Base-by-base conservation (phyloP, 495 filamentous ascomycete genomes). In the Neurospora cerealis region DNA sequence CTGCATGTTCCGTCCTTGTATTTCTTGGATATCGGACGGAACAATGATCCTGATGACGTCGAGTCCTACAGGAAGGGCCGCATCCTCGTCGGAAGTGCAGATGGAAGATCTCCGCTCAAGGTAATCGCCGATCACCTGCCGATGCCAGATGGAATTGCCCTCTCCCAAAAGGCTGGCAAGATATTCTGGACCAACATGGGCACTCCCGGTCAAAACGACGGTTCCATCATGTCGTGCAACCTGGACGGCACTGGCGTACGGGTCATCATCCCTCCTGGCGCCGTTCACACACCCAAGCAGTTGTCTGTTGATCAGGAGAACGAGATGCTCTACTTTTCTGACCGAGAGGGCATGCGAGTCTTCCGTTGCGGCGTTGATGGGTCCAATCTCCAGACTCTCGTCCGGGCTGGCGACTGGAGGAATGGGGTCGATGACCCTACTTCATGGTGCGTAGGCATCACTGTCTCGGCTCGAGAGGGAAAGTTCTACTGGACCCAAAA, bases 401-500 rank as follows among this genome's bases (percentile, higher is more conserved):
- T 86, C 24, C 77, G 84, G 60, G 80, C 80, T 44, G 81, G 85
- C 34, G 66, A 80, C 70, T 54, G 73, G 71, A 74, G 74, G 21
- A 60, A 73, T 28, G 75, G 74, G 0, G 72, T 73, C 15, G 72
- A 75, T 0, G 82, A 85, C 76, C 78, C 83, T 74, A 79, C 74
- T 1, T 79, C 78, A 0, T 89, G 87, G 88, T 88, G 85, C 75
- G 87, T 89, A 7, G 87, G 88, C 0, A 82, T 90, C 39, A 77
- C 82, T 0, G 70, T 90, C 41, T 81, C 83, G 48, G 72, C 71
- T 1, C 69, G 75, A 2, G 78, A 74, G 9, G 81, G 80, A 2
- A 77, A 85, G 36, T 70, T 90, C n/a, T 89, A 87, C 78, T 89
- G 87, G 87, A 86, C 87, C 0, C 88, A 89, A 72, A 89, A 89